Evolutionary conservation across 441 rosid species (phyloP).

Genomic region (Pelargonium myrrhifolium): DNA sequence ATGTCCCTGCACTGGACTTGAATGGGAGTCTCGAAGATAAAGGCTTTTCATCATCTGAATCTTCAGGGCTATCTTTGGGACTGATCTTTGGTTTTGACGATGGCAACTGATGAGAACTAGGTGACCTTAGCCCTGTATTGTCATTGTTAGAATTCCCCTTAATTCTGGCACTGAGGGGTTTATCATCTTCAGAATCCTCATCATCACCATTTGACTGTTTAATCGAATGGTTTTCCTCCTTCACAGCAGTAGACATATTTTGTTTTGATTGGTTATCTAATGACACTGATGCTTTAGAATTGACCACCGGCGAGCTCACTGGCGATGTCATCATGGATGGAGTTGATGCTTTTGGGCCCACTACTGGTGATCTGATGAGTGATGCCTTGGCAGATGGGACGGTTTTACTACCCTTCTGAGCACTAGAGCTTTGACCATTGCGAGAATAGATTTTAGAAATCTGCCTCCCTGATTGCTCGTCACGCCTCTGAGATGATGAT

Average conservation of each 20-base stretch:
- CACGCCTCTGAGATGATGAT: constrained; percentile 27
- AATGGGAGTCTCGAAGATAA: constrained; percentile 39
- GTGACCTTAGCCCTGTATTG: constrained; percentile 32
- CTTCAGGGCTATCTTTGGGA: constrained; percentile 30
- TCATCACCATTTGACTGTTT: constrained; percentile 20
- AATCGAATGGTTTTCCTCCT: constrained; percentile 34
- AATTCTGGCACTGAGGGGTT: constrained; percentile 8
- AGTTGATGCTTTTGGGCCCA: neutral
- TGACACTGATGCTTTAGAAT: constrained; percentile 35
- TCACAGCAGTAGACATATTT: constrained; percentile 27
- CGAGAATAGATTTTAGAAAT: constrained; percentile 13
- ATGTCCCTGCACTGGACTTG: constrained; percentile 41
- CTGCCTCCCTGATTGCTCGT: constrained; percentile 8
- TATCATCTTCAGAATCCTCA: constrained; percentile 30
- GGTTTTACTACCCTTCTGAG: constrained; percentile 32
- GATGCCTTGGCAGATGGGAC: constrained; percentile 8
- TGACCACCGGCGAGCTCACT: constrained; percentile 23
- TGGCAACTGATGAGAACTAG: constrained; percentile 21
- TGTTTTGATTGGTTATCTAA: constrained; percentile 29
- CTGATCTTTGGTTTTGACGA: constrained; percentile 25
- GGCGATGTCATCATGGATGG: constrained; percentile 28
- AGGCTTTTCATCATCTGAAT: constrained; percentile 67
- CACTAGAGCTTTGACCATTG: constrained; percentile 46
- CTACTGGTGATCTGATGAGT: neutral
- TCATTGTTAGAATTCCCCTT: constrained; percentile 24